Conservation (phyloP, 176 grass and related monocot species). For the Musa troglodytarum region DNA sequence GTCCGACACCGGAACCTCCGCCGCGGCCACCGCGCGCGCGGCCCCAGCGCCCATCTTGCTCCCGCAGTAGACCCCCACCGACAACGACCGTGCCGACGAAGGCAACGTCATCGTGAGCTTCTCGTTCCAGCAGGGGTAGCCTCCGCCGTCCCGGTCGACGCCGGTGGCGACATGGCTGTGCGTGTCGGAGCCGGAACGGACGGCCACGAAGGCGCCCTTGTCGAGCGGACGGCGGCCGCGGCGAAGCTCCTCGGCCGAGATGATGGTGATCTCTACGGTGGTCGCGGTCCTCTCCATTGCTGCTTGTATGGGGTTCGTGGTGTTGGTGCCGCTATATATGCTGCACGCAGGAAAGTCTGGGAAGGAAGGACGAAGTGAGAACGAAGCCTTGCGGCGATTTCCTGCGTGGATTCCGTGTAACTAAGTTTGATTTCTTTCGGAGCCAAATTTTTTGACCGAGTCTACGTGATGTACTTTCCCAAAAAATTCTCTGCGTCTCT, state of each 20-base stretch:
- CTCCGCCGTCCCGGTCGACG: neutral
- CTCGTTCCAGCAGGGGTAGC: slow-evolving; percentile 12
- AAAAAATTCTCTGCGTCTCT: too few relatives aligned
- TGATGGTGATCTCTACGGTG: slow-evolving; percentile 6
- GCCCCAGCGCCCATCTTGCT: too few relatives aligned
- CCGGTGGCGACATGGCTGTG: neutral
- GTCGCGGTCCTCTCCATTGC: neutral
- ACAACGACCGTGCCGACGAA: neutral
- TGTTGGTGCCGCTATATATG: too few relatives aligned
- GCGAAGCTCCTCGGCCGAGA: slow-evolving; percentile 12
- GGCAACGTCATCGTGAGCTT: neutral
- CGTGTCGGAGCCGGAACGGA: neutral
- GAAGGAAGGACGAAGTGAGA: too few relatives aligned
- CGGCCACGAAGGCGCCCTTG: slow-evolving; percentile 2
- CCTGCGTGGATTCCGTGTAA: too few relatives aligned
- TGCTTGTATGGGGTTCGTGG: too few relatives aligned
- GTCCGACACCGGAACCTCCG: slow-evolving; percentile 12
- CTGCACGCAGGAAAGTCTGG: too few relatives aligned
- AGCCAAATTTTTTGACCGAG: too few relatives aligned
- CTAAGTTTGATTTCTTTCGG: too few relatives aligned
- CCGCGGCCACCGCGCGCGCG: neutral
- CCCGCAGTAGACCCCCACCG: slow-evolving; percentile 5
- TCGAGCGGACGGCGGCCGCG: neutral
- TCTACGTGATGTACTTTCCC: too few relatives aligned
- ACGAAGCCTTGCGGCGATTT: too few relatives aligned